Evolutionary conservation across 305 asterid species (phyloP).

Genomic region (Monarda citriodora): DNA sequence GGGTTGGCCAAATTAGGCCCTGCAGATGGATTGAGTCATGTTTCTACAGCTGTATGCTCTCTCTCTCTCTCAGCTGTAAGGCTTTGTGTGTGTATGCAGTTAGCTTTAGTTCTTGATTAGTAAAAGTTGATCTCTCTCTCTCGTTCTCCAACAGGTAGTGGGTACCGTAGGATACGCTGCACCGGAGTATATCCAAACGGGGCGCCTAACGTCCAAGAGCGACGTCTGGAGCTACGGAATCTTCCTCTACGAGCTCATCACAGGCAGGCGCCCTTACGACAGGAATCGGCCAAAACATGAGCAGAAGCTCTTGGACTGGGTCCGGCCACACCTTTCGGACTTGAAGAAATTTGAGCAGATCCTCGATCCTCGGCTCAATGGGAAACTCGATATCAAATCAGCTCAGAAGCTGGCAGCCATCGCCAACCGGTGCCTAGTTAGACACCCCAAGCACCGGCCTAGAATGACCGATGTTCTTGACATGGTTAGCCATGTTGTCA

Average conservation of each 20-base stretch:
- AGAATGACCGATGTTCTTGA: slow-evolving; percentile 78
- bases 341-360: slow-evolving; percentile 79
- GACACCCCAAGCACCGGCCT: slow-evolving; percentile 82
- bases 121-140: no score
- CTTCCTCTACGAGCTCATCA: slow-evolving; percentile 89
- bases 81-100: background rate
- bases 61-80: slow-evolving; percentile 8
- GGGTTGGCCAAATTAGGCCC: slow-evolving; percentile 95
- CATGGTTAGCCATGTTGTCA: slow-evolving; percentile 54
- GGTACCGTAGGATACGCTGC: slow-evolving; percentile 98
- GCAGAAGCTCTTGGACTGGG: slow-evolving; percentile 88
- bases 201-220: slow-evolving; percentile 84
- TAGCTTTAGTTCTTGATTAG: no score
- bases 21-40: slow-evolving; percentile 78
- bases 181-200: slow-evolving; percentile 91
- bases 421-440: slow-evolving; percentile 71
- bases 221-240: slow-evolving; percentile 97
- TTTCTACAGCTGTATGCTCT: slow-evolving; percentile 78
- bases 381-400: slow-evolving; percentile 57
- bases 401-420: slow-evolving; percentile 88
- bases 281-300: slow-evolving; percentile 81
- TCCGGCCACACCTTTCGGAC: slow-evolving; percentile 73
- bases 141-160: slow-evolving; percentile 52
- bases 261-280: slow-evolving; percentile 87
- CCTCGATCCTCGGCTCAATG: slow-evolving; percentile 72